Conservation (phyloP, 768 basidiomycete species). For the Amanita molliuscula region DNA sequence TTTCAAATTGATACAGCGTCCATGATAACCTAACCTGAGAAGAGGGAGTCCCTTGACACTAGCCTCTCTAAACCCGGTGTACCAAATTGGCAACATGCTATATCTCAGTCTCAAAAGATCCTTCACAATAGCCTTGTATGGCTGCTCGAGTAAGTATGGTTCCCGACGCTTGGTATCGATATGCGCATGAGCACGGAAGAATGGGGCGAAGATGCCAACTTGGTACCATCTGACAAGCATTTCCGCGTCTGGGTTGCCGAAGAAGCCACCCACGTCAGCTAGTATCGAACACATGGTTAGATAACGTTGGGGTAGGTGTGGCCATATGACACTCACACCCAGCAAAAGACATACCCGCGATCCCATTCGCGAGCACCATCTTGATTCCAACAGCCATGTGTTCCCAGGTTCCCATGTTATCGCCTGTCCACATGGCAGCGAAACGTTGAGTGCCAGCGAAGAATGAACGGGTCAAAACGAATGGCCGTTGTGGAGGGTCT, state of each 20-base stretch:
- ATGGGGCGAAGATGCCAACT: conserved; percentile 89
- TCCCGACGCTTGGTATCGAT: conserved; percentile 97
- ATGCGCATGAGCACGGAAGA: conserved; percentile 98
- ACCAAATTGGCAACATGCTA: conserved; percentile 86
- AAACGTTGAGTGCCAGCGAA: conserved; percentile 92
- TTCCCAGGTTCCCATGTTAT: conserved; percentile 96
- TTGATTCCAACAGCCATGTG: conserved; percentile 91
- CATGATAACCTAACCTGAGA: conserved; percentile 43
- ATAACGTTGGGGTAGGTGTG: neutral
- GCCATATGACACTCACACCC: conserved; percentile 55
- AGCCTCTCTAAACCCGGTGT: conserved; percentile 92
- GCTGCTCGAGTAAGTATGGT: conserved; percentile 86
- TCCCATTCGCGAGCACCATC: conserved; percentile 83
- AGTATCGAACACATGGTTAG: neutral
- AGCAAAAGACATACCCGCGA: conserved; percentile 85
- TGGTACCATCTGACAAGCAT: conserved; percentile 98
- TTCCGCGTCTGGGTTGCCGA: conserved; percentile 90
- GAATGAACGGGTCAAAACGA: conserved; percentile 93
- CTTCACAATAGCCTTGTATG: conserved; percentile 75
- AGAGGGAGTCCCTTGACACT: conserved; percentile 75
- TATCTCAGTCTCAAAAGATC: conserved; percentile 78
- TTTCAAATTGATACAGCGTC: neutral
- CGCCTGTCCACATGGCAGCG: conserved; percentile 98
- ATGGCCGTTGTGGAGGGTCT: conserved; percentile 71
- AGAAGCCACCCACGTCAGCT: conserved; percentile 99